Conservation (phyloP, 2,329 filamentous ascomycete species). For the Basipetospora sp. region DNA sequence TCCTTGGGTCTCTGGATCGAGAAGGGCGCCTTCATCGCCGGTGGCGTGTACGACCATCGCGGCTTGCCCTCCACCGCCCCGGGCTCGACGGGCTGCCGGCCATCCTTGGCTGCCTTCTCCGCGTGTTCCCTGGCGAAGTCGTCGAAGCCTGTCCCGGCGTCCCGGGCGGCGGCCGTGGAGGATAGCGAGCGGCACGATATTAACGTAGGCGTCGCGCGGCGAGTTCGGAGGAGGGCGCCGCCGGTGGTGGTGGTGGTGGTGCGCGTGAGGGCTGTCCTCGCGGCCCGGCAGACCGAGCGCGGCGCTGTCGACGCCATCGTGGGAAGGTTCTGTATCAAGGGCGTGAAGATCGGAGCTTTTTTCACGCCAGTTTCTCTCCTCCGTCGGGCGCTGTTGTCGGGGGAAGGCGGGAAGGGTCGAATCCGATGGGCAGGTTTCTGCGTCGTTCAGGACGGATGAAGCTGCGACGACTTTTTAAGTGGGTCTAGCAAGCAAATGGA, state of each 20-base stretch:
- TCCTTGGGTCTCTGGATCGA: constrained; percentile 43
- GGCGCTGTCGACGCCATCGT: not conserved
- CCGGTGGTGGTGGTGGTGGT: not conserved
- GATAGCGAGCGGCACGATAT: constrained; percentile 4
- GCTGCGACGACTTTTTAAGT: constrained; percentile 6
- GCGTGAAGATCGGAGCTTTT: not conserved
- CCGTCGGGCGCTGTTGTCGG: too few relatives aligned
- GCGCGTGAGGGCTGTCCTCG: not conserved
- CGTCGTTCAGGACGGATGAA: not conserved
- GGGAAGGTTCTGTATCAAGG: not conserved
- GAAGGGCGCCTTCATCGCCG: constrained; percentile 55
- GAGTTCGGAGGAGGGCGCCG: not conserved
- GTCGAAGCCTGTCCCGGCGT: not conserved
- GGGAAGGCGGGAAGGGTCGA: not conserved
- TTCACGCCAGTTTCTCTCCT: too few relatives aligned
- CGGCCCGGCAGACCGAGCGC: constrained; percentile 4
- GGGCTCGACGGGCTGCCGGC: not conserved
- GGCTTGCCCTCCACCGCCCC: constrained; percentile 21
- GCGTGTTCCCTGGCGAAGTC: not conserved
- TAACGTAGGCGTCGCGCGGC: not conserved
- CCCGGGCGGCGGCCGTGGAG: not conserved
- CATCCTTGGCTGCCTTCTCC: not conserved
- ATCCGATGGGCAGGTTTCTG: not conserved
- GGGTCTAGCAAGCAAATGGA: constrained; percentile 1
- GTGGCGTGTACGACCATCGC: constrained; percentile 58